Percentiles rank a stretch among this genome's conserved stretches.
phyloP scores from a whole-genome alignment of 2,329 filamentous ascomycete genomes.

The Tympanopsis confertula region DNA sequence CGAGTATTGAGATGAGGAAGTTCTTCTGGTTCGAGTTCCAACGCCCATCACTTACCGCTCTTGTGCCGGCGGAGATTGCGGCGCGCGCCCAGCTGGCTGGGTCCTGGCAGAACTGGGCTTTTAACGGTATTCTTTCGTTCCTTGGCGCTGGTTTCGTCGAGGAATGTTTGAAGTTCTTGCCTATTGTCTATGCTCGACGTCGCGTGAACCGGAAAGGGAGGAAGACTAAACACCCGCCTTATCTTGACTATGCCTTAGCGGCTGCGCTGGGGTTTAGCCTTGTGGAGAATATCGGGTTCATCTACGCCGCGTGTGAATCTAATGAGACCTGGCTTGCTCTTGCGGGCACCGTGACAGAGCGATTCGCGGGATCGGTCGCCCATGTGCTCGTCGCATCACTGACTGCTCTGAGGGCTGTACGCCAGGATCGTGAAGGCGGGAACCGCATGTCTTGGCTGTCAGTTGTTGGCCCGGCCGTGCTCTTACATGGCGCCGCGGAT shows the following conservation, averaged over 20 bases:
- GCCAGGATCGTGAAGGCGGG: slow-evolving; percentile 4
- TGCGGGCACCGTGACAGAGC: slow-evolving; percentile 6
- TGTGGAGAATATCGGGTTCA: slow-evolving; percentile 8
- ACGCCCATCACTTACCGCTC: slow-evolving; percentile 2
- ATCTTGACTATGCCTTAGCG: slow-evolving; percentile 5
- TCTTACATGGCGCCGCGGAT: slow-evolving; percentile 8
- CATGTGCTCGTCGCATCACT: slow-evolving; percentile 7
- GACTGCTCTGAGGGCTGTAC: slow-evolving; percentile 5
- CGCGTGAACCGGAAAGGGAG: slow-evolving; percentile 3
- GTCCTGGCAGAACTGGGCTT: slow-evolving; percentile 7
- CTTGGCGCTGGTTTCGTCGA: slow-evolving; percentile 6
- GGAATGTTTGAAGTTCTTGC: slow-evolving; percentile 8
- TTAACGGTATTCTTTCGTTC: slow-evolving; percentile 6
- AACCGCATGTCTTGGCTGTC: slow-evolving; percentile 2
- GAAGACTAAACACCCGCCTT: slow-evolving; percentile 4
- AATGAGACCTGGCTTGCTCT: slow-evolving; percentile 3
- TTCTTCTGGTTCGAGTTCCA: slow-evolving; percentile 3
- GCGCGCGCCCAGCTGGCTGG: slow-evolving; percentile 4
- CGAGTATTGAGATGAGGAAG: not conserved
- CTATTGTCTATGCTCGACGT: slow-evolving; percentile 5
- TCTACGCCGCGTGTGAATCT: slow-evolving; percentile 4
- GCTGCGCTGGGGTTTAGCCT: slow-evolving; percentile 9
- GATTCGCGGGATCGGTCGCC: slow-evolving; percentile 6
- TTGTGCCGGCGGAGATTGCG: slow-evolving; percentile 4
- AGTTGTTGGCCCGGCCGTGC: slow-evolving; percentile 5